A percentile compares a stretch with the other conserved stretches of the same genome.
Evolutionary conservation across 2,329 filamentous ascomycete species (phyloP).

Genomic region (Fusarium sulawesiense): DNA sequence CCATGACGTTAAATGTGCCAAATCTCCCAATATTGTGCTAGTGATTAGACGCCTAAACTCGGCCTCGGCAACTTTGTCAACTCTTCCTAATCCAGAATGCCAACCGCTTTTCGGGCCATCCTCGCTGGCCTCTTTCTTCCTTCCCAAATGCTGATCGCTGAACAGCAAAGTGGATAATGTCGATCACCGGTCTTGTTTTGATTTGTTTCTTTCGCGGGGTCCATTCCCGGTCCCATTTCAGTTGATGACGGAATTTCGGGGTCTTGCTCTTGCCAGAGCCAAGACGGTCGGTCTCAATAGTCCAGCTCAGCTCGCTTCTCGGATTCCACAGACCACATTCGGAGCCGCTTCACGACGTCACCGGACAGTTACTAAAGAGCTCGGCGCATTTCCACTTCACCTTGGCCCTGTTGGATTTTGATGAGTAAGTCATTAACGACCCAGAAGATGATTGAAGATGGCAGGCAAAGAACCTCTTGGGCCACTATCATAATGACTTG

Average conservation of each 20-base stretch:
- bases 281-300: slow-evolving; percentile 10
- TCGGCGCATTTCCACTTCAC: slow-evolving; percentile 10
- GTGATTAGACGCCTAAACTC: slow-evolving; percentile 1
- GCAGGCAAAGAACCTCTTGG: slow-evolving; percentile 4
- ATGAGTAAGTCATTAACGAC: slow-evolving; percentile 6
- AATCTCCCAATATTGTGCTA: not conserved
- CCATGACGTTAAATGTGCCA: slow-evolving; percentile 18
- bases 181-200: slow-evolving; percentile 24
- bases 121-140: slow-evolving; percentile 6
- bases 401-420: slow-evolving; percentile 4
- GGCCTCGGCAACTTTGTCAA: slow-evolving; percentile 22
- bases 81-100: slow-evolving; percentile 16
- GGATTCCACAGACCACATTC: not conserved
- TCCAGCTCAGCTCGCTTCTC: not conserved
- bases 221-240: slow-evolving; percentile 1
- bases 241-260: slow-evolving; percentile 32
- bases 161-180: slow-evolving; percentile 25
- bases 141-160: slow-evolving; percentile 24
- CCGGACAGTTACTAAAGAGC: not conserved
- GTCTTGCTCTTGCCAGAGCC: slow-evolving; percentile 1
- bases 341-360: slow-evolving; percentile 28
- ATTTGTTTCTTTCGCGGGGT: slow-evolving; percentile 8
- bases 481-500: slow-evolving; percentile 13
- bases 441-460: slow-evolving; percentile 3
- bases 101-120: slow-evolving; percentile 10